Evolutionary conservation across 2,329 filamentous ascomycete species (phyloP).

Genomic region (Trichoderma arundinaceum): DNA sequence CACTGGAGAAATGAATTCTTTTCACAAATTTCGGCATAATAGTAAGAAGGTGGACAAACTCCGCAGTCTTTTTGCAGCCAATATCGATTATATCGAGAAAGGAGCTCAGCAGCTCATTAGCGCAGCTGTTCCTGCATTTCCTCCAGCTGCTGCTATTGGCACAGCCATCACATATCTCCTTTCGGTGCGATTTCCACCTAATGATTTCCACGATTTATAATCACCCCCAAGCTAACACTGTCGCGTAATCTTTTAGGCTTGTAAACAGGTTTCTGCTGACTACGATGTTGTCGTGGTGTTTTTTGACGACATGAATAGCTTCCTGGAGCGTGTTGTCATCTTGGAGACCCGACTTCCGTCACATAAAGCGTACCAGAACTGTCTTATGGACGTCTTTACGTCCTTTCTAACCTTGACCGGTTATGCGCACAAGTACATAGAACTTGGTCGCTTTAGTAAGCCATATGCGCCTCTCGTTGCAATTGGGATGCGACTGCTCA

Average conservation of each 20-base stretch:
- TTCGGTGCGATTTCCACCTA: slow-evolving; percentile 31
- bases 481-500: neutral
- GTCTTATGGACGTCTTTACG: slow-evolving; percentile 47
- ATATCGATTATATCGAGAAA: slow-evolving; percentile 41
- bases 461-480: neutral
- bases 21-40: slow-evolving; percentile 45
- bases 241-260: slow-evolving; percentile 33
- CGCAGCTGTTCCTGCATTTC: slow-evolving; percentile 43
- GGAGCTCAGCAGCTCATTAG: slow-evolving; percentile 41
- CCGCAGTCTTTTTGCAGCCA: slow-evolving; percentile 39
- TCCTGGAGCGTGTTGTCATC: slow-evolving; percentile 44
- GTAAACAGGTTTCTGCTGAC: slow-evolving; percentile 43
- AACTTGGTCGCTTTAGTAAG: slow-evolving; percentile 43
- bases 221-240: neutral
- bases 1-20: slow-evolving; percentile 42
- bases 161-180: slow-evolving; percentile 45
- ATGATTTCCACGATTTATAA: neutral
- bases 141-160: slow-evolving; percentile 43
- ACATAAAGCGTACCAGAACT: slow-evolving; percentile 42
- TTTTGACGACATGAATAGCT: slow-evolving; percentile 48
- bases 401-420: slow-evolving; percentile 44
- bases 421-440: slow-evolving; percentile 45
- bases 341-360: slow-evolving; percentile 43
- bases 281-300: slow-evolving; percentile 49
- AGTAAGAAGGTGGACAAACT: slow-evolving; percentile 44